Evolutionary conservation across 257 asterid species (phyloP), one percentile per base, ranked within the genome.

Genomic region (Thymus mandschuricus): DNA sequence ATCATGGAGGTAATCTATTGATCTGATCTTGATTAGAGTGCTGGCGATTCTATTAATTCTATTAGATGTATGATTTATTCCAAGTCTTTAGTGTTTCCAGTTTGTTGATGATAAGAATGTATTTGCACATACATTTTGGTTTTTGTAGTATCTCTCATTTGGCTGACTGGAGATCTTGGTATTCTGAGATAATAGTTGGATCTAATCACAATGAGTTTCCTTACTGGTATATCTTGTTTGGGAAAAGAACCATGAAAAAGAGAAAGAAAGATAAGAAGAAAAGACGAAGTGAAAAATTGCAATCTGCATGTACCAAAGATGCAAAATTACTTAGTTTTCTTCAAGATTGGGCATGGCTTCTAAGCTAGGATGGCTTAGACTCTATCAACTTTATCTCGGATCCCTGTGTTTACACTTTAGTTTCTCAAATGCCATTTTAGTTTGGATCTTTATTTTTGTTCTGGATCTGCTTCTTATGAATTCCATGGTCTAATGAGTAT

Each of bases 1-100:
- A 88, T 91, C 54, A 66, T 85, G 75, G 81, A 89, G 94, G 97
- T 91, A 77, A 75, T 66, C 34, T 6, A 28, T 13, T 33, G 51
- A 33, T 34, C 45, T 29, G 46, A 8, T 21, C 29, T 34, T 38
- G 50, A 60, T 72, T 61, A 27, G 27, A 43, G 31, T 12, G 34
- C 46, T 10, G 27, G 41, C 49, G 70, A 57, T 64, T 59, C 31
- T 38, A 12, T 62, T 41, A 60, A 57, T 64, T 59, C 31, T 38
- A 12, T 62, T 41, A 60, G 67, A 50, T 10, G 11, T 34, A 38
- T 2, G 29, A 10, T 34, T 35, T 64, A 8, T 35, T 30, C 1
- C 46, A 44, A 45, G 30, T 35, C 10, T 28, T 58, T 57, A n/a
- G 54, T 38, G 31, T 43, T 73, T 12, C 8, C 33, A 60, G 50